A percentile compares a stretch with the other conserved stretches of the same genome.
phyloP scores from a whole-genome alignment of 106 monocot species.

The Posidonia australis region DNA sequence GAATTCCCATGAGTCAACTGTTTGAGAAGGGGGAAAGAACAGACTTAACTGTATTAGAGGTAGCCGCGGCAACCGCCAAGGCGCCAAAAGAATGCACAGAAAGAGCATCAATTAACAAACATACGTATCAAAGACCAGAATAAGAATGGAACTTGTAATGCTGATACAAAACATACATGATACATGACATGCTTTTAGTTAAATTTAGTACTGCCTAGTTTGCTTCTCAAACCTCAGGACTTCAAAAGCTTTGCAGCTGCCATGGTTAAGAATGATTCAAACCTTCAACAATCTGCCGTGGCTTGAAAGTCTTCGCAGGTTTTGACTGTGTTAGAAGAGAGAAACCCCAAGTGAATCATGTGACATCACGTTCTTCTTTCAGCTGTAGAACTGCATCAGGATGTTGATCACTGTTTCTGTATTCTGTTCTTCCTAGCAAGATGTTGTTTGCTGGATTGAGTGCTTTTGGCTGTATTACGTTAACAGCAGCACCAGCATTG shows the following conservation, averaged over 20 bases:
- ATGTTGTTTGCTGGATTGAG: not conserved
- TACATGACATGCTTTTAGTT: not conserved
- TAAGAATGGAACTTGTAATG: not conserved
- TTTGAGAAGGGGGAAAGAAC: not conserved
- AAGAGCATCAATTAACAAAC: not conserved
- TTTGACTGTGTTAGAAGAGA: not conserved
- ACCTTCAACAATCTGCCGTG: not conserved
- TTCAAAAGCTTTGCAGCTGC: not conserved
- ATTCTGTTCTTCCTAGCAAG: not conserved
- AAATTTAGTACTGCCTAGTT: not conserved
- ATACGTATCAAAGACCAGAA: no score
- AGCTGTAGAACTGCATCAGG: not conserved
- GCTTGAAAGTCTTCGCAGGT: not conserved
- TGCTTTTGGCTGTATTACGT: constrained; percentile 1
- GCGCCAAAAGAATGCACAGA: not conserved
- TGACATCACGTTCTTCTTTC: not conserved
- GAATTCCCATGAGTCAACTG: not conserved
- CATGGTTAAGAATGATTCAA: not conserved
- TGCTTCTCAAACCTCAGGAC: not conserved
- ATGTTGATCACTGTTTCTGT: not conserved
- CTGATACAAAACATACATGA: not conserved
- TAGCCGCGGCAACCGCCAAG: not conserved
- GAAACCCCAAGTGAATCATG: not conserved
- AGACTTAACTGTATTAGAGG: not conserved
- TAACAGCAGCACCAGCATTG: not conserved